phyloP scores from a whole-genome alignment of 352 stramenopile species.

The Globisporangium spiculum region DNA sequence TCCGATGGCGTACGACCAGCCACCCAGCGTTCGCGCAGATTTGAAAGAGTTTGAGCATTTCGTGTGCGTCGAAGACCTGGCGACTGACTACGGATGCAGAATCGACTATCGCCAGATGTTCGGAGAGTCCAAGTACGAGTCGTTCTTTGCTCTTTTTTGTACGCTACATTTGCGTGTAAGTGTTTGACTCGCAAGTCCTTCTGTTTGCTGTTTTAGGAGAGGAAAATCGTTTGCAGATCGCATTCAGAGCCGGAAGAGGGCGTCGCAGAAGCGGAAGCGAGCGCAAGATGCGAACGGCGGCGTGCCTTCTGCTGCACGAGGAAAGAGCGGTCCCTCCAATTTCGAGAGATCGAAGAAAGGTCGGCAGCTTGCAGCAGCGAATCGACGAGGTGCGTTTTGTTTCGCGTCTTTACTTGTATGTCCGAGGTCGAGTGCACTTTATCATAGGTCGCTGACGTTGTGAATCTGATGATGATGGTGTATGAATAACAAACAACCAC shows the following conservation, averaged over 20 bases:
- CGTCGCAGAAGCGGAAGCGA: constrained; percentile 15
- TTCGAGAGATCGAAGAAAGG: not conserved
- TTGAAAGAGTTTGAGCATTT: constrained; percentile 65
- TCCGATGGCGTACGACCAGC: constrained; percentile 15
- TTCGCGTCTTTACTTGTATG: not conserved
- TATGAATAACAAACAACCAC: not conserved
- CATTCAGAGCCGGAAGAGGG: constrained; percentile 50
- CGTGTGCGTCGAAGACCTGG: constrained; percentile 58
- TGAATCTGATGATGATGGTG: not conserved
- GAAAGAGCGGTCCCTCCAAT: constrained; percentile 19
- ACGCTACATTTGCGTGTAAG: too few species aligned
- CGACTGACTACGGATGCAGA: constrained; percentile 45
- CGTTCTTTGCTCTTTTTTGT: not conserved
- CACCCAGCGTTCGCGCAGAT: constrained; percentile 32
- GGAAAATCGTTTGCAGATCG: constrained; percentile 58
- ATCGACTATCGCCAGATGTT: constrained; percentile 78
- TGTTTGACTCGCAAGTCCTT: not conserved
- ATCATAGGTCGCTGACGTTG: not conserved
- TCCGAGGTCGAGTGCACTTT: not conserved
- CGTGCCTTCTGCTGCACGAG: not conserved
- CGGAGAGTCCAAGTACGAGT: constrained; percentile 48
- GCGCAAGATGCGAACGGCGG: constrained; percentile 16
- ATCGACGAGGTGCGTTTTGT: constrained; percentile 11
- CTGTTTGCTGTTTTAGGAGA: constrained; percentile 15
- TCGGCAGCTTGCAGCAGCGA: not conserved